These are phyloP conservation scores for Pythium sukuiense DNA, from an alignment of 352 stramenopile species.

Conservation along the genomic window DNA sequence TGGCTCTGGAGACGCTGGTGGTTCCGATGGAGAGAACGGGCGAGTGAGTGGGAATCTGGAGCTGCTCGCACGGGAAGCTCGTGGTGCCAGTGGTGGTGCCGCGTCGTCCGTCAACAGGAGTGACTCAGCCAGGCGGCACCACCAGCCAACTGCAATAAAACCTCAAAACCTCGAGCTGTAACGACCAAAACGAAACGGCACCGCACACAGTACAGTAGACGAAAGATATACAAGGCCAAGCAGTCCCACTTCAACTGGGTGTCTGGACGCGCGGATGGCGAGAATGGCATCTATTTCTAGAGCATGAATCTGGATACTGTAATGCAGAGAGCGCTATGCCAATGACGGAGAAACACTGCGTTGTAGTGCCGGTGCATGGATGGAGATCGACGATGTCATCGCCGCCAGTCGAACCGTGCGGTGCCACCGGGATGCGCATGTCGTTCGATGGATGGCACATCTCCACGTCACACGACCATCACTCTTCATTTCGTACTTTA, in stretches of 20 bases:
- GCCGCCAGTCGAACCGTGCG: background rate
- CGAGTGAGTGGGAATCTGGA: background rate
- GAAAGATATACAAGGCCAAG: conserved; percentile 18
- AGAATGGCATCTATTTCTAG: background rate
- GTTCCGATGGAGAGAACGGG: background rate
- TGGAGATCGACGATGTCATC: background rate
- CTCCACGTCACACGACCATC: background rate
- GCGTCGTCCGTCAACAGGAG: conserved; percentile 10
- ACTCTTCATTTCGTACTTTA: background rate
- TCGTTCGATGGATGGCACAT: background rate
- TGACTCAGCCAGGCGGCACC: conserved; percentile 30
- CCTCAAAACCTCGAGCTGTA: conserved; percentile 18
- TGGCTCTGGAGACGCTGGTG: conserved; percentile 9
- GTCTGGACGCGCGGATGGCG: too few species aligned
- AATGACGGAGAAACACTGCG: too few species aligned
- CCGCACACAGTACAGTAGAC: conserved; percentile 6
- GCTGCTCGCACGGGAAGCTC: background rate
- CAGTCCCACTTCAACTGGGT: background rate
- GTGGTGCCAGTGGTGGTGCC: conserved; percentile 20
- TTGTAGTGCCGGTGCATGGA: background rate
- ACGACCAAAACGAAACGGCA: conserved; percentile 18
- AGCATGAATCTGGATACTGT: background rate
- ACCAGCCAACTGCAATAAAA: conserved; percentile 32
- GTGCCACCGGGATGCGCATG: background rate
- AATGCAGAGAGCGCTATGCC: too few species aligned